Base-by-base conservation (phyloP, 106 monocot genomes). In the Dactylorhiza incarnata region DNA sequence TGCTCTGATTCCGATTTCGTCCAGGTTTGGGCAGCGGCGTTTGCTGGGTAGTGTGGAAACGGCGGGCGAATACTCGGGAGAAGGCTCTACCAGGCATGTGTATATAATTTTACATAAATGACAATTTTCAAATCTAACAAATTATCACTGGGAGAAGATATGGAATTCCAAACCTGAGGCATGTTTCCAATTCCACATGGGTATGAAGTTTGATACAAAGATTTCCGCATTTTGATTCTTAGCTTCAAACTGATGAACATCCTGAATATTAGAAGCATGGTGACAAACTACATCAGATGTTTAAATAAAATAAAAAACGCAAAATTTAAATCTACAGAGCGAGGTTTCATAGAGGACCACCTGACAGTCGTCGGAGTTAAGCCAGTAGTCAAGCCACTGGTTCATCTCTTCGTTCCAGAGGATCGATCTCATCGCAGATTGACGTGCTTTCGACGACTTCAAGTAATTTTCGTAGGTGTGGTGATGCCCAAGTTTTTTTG, bases 191-290 rank as follows among this genome's bases (percentile, higher is more conserved):
- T 85, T 76, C 99, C 94, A 99, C 15, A 91, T 11, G 43, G 99
- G 99, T 9, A 94, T 74, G 63, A 99, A 99, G 76, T 99, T 99
- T 73, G 99, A 99, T 63, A 91, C 99, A 92, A 83, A 99, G 68
- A 85, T 80, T 9, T 83, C 76, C 15, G 24, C 48, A 54, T 89
- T 99, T 53, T 94, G 91, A 56, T 90, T 83, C 53, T 48, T 47
- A 56, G 67, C 47, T 66, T 89, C 78, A 83, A 84, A 99, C 16
- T 81, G 56, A 75, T 94, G 83, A 12, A 74, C 69, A 75, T 74
- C 87, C 96, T 96, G 78, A 51, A 85, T 84, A 84, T 51, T 19
- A 72, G 43, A 68, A 23, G 4, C 9, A 12, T 71, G 37, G 37
- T 37, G 22, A 25, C 29, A 71, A 71, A 47, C 24, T 46, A 10